These are phyloP conservation scores for Lentinula guzmanii DNA, from an alignment of 768 basidiomycete genomes.

Conservation along the genomic window DNA sequence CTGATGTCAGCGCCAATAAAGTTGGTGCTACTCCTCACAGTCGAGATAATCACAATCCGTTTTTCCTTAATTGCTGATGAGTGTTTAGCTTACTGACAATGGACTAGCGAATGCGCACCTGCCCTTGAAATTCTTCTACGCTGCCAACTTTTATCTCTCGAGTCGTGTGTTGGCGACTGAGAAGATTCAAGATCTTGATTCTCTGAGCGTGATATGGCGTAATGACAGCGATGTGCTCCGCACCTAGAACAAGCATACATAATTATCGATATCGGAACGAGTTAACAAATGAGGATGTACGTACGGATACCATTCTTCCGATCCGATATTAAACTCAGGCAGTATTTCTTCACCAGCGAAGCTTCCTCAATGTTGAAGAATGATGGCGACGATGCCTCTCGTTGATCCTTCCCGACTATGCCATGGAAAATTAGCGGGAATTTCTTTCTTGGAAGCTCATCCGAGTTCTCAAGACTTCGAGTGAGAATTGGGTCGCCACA, in stretches of 20 bases:
- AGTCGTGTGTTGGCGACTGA: conserved; percentile 24
- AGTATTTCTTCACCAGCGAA: conserved; percentile 45
- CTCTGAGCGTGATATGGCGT: conserved; percentile 63
- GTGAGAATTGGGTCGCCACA: conserved; percentile 36
- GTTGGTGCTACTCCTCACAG: conserved; percentile 48
- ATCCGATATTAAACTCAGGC: conserved; percentile 11
- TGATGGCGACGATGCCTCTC: conserved; percentile 64
- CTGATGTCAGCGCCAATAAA: conserved; percentile 44
- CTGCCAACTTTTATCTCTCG: conserved; percentile 53
- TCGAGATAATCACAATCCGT: conserved; percentile 51
- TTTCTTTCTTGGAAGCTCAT: conserved; percentile 33
- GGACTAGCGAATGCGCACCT: conserved; percentile 27
- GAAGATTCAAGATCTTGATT: conserved; percentile 39
- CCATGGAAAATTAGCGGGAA: conserved; percentile 65
- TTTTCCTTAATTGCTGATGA: conserved; percentile 36
- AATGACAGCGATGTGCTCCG: conserved; percentile 59
- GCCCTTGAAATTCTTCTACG: conserved; percentile 68
- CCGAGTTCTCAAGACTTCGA: conserved; percentile 16
- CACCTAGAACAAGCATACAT: conserved; percentile 20
- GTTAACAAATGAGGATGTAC: not conserved
- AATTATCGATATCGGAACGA: not conserved
- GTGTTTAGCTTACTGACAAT: not conserved
- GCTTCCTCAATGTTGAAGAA: conserved; percentile 67
- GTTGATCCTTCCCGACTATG: conserved; percentile 52
- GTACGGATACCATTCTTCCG: conserved; percentile 19